phyloP scores from a whole-genome alignment of 768 basidiomycete genomes.

The Pholiota molesta region DNA sequence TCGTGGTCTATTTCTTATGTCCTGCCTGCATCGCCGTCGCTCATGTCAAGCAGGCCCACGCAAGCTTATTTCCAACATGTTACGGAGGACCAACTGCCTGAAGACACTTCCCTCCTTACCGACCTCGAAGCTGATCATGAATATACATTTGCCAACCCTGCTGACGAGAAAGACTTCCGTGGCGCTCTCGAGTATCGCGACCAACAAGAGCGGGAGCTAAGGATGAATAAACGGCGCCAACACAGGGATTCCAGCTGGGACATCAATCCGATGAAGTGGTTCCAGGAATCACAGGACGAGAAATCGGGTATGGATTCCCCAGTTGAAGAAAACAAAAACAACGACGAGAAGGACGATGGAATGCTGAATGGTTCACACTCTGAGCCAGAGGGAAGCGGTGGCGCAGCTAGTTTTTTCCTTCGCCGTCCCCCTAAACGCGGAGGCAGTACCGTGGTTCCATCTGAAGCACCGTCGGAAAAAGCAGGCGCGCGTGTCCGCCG shows the following conservation, averaged over 20 bases:
- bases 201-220: conserved; percentile 56
- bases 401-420: conserved; percentile 12
- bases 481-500: conserved; percentile 27
- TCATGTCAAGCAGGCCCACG: conserved; percentile 13
- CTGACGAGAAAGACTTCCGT: conserved; percentile 54
- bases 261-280: conserved; percentile 48
- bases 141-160: conserved; percentile 20
- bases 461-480: conserved; percentile 11
- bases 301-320: conserved; percentile 38
- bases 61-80: conserved; percentile 11
- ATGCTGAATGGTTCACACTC: conserved; percentile 7
- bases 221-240: conserved; percentile 31
- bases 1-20: conserved; percentile 71
- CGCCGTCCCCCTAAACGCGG: conserved; percentile 18
- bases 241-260: conserved; percentile 49
- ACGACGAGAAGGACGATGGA: conserved; percentile 10
- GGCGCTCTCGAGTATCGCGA: conserved; percentile 60
- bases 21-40: conserved; percentile 43
- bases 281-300: conserved; percentile 55
- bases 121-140: conserved; percentile 26
- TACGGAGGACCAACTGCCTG: conserved; percentile 26
- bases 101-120: conserved; percentile 31
- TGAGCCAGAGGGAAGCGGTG: conserved; percentile 15
- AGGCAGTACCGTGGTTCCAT: conserved; percentile 9
- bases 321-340: background rate